A percentile compares a stretch with the other conserved stretches of the same genome.
phyloP scores from a whole-genome alignment of 1,284 basidiomycete genomes.

The Pisolithus thermaeus region DNA sequence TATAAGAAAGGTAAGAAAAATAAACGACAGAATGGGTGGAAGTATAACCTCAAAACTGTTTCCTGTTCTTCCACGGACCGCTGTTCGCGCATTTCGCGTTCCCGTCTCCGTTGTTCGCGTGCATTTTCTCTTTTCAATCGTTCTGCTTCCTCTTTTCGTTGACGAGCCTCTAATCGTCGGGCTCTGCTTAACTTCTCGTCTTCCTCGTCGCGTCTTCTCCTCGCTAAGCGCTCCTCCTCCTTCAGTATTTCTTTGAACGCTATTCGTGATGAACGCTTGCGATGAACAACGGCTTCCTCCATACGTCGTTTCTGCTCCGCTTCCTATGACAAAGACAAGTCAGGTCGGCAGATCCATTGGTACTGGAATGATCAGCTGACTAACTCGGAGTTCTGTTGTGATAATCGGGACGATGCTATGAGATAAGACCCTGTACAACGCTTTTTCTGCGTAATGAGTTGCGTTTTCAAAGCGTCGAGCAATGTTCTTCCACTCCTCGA shows the following conservation, averaged over 20 bases:
- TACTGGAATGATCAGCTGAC: constrained; percentile 14
- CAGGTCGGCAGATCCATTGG: neutral
- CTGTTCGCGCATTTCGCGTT: constrained; percentile 39
- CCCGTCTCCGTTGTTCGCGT: constrained; percentile 46
- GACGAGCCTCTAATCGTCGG: constrained; percentile 56
- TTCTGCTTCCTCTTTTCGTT: constrained; percentile 59
- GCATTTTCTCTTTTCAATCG: constrained; percentile 51
- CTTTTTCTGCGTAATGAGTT: constrained; percentile 75
- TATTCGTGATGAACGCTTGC: constrained; percentile 82
- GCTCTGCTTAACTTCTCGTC: constrained; percentile 59
- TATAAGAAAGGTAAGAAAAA: constrained; percentile 16
- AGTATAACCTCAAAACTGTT: constrained; percentile 11
- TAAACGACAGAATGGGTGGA: neutral
- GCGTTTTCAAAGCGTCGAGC: constrained; percentile 67
- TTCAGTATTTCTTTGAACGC: constrained; percentile 68
- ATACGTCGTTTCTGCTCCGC: constrained; percentile 53
- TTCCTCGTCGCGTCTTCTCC: constrained; percentile 53
- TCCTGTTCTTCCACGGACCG: constrained; percentile 7
- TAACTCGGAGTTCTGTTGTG: constrained; percentile 55
- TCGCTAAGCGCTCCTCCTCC: constrained; percentile 56
- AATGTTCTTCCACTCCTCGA: constrained; percentile 76
- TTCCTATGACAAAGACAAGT: constrained; percentile 40
- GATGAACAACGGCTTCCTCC: constrained; percentile 66
- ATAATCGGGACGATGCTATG: constrained; percentile 64
- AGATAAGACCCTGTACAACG: constrained; percentile 63